Conservation (phyloP, 768 basidiomycete genomes). For the Suillus discolor region DNA sequence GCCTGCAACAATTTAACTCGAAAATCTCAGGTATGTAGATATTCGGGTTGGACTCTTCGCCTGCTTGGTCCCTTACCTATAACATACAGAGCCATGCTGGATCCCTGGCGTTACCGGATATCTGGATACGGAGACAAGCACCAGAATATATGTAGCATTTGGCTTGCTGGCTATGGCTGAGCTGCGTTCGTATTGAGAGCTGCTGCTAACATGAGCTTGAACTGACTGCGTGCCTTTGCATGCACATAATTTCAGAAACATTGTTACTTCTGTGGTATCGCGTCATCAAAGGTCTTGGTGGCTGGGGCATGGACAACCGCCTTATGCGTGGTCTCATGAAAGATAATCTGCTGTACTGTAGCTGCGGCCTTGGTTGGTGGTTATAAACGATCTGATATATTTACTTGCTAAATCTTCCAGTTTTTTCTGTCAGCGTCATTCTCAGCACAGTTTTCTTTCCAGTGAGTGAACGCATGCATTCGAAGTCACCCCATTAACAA, state of each 20-base stretch:
- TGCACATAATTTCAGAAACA: neutral
- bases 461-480: neutral
- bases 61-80: neutral
- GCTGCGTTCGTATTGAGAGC: neutral
- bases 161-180: neutral
- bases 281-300: neutral
- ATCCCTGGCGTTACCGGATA: neutral
- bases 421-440: neutral
- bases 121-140: neutral
- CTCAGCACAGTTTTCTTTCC: neutral
- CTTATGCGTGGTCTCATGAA: neutral
- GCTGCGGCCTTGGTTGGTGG: neutral
- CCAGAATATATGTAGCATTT: neutral
- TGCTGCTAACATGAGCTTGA: neutral
- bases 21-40: neutral
- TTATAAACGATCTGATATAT: neutral
- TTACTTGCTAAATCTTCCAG: neutral
- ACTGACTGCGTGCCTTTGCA: neutral
- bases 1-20: neutral
- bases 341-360: neutral
- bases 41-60: neutral
- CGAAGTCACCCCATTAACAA: neutral
- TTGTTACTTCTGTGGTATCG: neutral
- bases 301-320: neutral
- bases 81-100: neutral